Evolutionary conservation across 1,284 basidiomycete genomes (phyloP).

Genomic region (Bondarzewia mesenterica): DNA sequence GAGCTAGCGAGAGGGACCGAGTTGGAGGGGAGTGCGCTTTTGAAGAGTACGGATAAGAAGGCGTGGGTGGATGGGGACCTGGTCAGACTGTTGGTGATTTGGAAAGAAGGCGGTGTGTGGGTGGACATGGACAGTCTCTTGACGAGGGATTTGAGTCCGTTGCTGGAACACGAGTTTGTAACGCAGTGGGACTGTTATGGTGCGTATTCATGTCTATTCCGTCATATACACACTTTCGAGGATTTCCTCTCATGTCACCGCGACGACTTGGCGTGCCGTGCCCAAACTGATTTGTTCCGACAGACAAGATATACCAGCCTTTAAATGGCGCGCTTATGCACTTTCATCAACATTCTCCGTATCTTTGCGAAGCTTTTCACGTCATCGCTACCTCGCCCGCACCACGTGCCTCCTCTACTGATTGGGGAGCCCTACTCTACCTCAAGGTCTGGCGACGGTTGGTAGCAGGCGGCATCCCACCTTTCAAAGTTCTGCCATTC

Average conservation of each 20-base stretch:
- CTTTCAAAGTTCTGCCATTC: conserved; percentile 87
- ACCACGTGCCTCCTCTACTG: conserved; percentile 73
- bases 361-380: conserved; percentile 91
- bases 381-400: conserved; percentile 72
- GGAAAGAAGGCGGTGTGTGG: conserved; percentile 88
- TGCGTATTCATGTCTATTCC: conserved; percentile 28
- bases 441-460: conserved; percentile 82
- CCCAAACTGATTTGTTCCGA: no score
- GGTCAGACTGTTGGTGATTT: conserved; percentile 78
- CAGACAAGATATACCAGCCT: conserved; percentile 80
- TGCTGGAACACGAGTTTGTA: conserved; percentile 88
- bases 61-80: conserved; percentile 95
- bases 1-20: conserved; percentile 67
- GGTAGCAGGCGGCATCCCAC: conserved; percentile 59
- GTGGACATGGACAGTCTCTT: conserved; percentile 92
- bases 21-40: conserved; percentile 53
- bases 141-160: conserved; percentile 73
- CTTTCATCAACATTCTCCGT: conserved; percentile 81
- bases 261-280: no score
- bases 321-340: conserved; percentile 93
- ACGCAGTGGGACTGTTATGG: conserved; percentile 97
- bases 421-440: conserved; percentile 90
- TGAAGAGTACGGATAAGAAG: conserved; percentile 59
- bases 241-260: background rate
- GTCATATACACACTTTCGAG: background rate